A percentile compares a stretch with the other conserved stretches of the same genome.
These are phyloP conservation scores for Wallacemonas sp. DNA, from an alignment of 208 protist species.

Conservation along the genomic window DNA sequence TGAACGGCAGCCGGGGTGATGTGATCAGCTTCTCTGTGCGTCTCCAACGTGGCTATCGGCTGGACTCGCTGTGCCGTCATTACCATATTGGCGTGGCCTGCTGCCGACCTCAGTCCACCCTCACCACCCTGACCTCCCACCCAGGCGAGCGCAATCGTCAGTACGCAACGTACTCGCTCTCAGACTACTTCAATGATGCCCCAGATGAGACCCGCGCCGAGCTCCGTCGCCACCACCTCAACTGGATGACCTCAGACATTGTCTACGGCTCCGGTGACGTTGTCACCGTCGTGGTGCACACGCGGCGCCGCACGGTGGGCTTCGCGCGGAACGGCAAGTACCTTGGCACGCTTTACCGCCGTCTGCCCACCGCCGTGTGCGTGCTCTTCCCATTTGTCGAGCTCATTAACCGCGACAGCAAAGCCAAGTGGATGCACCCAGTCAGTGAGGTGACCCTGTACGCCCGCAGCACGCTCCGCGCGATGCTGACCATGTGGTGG, in stretches of 20 bases:
- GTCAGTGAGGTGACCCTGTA: slow-evolving; percentile 52
- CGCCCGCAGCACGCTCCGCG: slow-evolving; percentile 68
- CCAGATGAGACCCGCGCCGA: slow-evolving; percentile 19
- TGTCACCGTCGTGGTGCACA: slow-evolving; percentile 75
- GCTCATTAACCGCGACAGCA: slow-evolving; percentile 73
- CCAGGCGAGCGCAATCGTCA: slow-evolving; percentile 51
- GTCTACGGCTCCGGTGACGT: slow-evolving; percentile 86
- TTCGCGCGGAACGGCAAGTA: slow-evolving; percentile 80
- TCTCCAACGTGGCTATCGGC: slow-evolving; percentile 50
- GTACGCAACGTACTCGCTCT: slow-evolving; percentile 48
- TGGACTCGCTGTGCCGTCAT: slow-evolving; percentile 69
- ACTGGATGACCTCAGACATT: slow-evolving; percentile 74
- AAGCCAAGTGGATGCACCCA: slow-evolving; percentile 72
- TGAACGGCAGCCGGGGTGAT: slow-evolving; percentile 61
- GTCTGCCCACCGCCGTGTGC: slow-evolving; percentile 43
- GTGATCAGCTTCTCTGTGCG: slow-evolving; percentile 68
- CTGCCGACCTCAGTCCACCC: slow-evolving; percentile 12
- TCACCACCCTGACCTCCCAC: slow-evolving; percentile 29
- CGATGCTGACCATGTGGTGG: slow-evolving; percentile 58
- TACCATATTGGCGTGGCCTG: slow-evolving; percentile 75
- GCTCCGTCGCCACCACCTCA: slow-evolving; percentile 42
- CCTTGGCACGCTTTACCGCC: slow-evolving; percentile 64
- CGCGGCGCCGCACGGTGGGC: slow-evolving; percentile 46
- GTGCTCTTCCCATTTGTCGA: slow-evolving; percentile 83
- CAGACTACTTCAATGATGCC: slow-evolving; percentile 45